A percentile compares a stretch with the other conserved stretches of the same genome.
These are phyloP conservation scores for Bipolaris victoriae DNA, from an alignment of 2,329 filamentous ascomycete genomes.

Conservation along the genomic window DNA sequence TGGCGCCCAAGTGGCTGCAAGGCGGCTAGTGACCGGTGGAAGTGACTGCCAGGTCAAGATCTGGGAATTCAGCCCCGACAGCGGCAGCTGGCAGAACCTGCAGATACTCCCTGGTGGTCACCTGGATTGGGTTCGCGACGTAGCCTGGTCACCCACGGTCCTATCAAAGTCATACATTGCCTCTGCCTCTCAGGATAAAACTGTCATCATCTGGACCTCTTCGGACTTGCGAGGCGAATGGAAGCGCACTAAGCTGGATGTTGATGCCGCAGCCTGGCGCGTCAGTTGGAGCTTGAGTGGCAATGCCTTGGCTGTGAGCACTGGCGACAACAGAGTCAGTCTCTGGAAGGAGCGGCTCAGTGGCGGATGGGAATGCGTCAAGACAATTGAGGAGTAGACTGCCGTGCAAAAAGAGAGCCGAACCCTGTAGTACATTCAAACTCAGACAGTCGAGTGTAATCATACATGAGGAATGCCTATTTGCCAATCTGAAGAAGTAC, in stretches of 20 bases:
- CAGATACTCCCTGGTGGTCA: conserved; percentile 78
- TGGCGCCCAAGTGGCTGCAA: conserved; percentile 63
- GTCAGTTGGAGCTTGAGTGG: conserved; percentile 98
- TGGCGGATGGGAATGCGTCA: conserved; percentile 96
- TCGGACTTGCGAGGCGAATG: conserved; percentile 66
- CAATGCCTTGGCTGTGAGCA: conserved; percentile 92
- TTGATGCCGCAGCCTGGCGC: conserved; percentile 90
- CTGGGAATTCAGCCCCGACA: conserved; percentile 74
- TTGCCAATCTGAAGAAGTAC: background rate
- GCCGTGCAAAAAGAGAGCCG: background rate
- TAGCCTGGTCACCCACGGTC: conserved; percentile 95
- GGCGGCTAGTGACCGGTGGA: conserved; percentile 92
- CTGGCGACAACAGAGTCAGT: conserved; percentile 94
- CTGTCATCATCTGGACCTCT: conserved; percentile 91
- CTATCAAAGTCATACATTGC: conserved; percentile 97
- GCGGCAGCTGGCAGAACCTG: conserved; percentile 59
- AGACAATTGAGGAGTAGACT: conserved; percentile 85
- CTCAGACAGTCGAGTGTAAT: background rate
- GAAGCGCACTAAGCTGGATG: conserved; percentile 83
- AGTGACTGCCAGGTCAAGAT: conserved; percentile 94
- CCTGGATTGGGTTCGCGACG: conserved; percentile 95
- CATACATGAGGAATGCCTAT: background rate
- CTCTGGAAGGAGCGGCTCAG: conserved; percentile 98
- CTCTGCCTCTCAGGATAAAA: conserved; percentile 94
- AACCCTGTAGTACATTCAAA: background rate